A percentile compares a stretch with the other conserved stretches of the same genome.
phyloP scores from a whole-genome alignment of 306 rosid genomes.

The Corylus avellana region DNA sequence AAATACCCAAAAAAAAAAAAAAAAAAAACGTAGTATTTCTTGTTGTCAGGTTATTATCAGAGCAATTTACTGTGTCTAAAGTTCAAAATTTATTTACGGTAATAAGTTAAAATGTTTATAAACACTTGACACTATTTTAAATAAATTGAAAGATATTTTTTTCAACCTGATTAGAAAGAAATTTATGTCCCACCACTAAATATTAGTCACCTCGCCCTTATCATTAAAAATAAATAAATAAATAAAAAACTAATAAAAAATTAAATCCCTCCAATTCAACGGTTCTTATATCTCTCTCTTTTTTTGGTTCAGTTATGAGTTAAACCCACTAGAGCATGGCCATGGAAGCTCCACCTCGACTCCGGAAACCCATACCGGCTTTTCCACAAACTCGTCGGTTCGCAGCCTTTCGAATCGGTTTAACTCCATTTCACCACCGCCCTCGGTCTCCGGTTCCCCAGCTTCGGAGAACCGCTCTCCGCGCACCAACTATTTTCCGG shows the following conservation, averaged over 20 bases:
- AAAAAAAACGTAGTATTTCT: too few species aligned
- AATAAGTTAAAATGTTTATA: too few species aligned
- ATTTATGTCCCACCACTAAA: too few species aligned
- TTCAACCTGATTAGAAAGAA: fast-evolving
- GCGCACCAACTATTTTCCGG: slow-evolving; percentile 26
- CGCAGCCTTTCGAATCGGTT: slow-evolving; percentile 15
- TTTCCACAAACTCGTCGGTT: slow-evolving; percentile 13
- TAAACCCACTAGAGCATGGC: slow-evolving; percentile 23
- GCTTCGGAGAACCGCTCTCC: slow-evolving; percentile 7
- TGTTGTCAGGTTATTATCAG: too few species aligned
- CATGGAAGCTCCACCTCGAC: slow-evolving; percentile 24
- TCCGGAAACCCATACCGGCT: slow-evolving; percentile 1
- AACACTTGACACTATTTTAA: too few species aligned
- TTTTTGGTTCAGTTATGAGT: not conserved
- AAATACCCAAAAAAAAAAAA: too few species aligned
- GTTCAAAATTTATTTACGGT: too few species aligned
- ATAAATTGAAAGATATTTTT: too few species aligned
- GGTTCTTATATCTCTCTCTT: not conserved
- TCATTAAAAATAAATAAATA: too few species aligned
- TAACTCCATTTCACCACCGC: slow-evolving; percentile 1
- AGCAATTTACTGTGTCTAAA: too few species aligned
- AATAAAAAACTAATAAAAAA: too few species aligned
- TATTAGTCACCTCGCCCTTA: too few species aligned
- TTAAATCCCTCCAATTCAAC: not conserved
- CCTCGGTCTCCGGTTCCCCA: not conserved